Conservation (phyloP, 1,139 yeast species). For the Lizanozyma gosingica region DNA sequence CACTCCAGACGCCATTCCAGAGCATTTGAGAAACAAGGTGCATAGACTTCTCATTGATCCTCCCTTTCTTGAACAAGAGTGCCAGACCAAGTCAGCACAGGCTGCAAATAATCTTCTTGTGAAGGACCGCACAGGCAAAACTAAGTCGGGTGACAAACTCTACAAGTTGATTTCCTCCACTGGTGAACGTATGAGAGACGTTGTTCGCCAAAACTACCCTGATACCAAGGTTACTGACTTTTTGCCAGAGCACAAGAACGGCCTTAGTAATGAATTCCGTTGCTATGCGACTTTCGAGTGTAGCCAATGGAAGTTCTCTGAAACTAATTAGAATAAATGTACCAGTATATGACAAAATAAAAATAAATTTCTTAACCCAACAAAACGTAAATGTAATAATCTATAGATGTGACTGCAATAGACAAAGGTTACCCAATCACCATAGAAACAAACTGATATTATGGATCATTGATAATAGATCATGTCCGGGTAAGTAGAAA, state of each 20-base stretch:
- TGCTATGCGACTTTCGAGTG: slow-evolving; percentile 74
- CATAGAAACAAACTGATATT: too few species aligned
- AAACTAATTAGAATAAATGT: too few species aligned
- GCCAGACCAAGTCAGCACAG: slow-evolving; percentile 66
- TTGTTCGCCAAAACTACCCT: slow-evolving; percentile 55
- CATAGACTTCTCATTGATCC: slow-evolving; percentile 81
- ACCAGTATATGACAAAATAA: too few species aligned
- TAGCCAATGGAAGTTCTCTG: slow-evolving; percentile 25
- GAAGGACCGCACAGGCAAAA: slow-evolving; percentile 24
- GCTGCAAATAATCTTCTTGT: slow-evolving; percentile 58
- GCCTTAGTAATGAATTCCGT: slow-evolving; percentile 78
- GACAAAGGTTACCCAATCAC: too few species aligned
- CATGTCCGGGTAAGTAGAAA: neutral
- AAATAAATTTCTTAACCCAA: too few species aligned
- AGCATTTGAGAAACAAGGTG: slow-evolving; percentile 47
- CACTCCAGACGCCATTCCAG: slow-evolving; percentile 56
- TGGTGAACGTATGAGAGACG: slow-evolving; percentile 74
- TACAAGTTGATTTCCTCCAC: slow-evolving; percentile 65
- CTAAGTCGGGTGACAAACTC: slow-evolving; percentile 31
- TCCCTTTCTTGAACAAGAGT: slow-evolving; percentile 73
- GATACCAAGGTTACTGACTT: slow-evolving; percentile 57
- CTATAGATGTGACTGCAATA: too few species aligned
- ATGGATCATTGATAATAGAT: too few species aligned
- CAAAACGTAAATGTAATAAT: too few species aligned
- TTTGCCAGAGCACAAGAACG: slow-evolving; percentile 74